Evolutionary conservation across 768 basidiomycete genomes (phyloP).

Genomic region (Boletus sp.): DNA sequence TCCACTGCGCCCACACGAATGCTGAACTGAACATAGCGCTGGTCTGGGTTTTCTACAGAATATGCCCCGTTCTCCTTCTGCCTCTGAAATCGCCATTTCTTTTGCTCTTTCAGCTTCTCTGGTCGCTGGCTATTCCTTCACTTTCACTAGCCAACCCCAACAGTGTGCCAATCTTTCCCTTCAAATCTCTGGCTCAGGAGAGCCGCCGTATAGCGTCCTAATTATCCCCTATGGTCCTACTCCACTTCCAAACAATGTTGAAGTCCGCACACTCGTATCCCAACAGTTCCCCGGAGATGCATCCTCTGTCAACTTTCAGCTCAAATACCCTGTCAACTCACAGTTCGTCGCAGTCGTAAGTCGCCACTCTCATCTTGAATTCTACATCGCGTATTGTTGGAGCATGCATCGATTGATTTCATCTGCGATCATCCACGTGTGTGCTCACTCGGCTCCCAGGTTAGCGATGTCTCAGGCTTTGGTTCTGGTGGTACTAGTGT

Average conservation of each 20-base stretch:
- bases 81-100: conserved; percentile 2
- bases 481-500: conserved; percentile 76
- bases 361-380: conserved; percentile 16
- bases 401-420: neutral
- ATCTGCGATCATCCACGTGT: neutral
- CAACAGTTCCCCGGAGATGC: conserved; percentile 46
- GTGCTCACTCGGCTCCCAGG: conserved; percentile 33
- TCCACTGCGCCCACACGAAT: conserved; percentile 5
- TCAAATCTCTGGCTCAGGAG: conserved; percentile 56
- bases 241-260: conserved; percentile 58
- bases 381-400: too few species aligned
- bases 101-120: conserved; percentile 28
- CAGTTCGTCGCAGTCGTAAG: conserved; percentile 77
- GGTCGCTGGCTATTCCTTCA: conserved; percentile 42
- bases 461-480: conserved; percentile 60
- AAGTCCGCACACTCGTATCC: conserved; percentile 61
- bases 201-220: conserved; percentile 65
- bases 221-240: conserved; percentile 67
- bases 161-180: conserved; percentile 70
- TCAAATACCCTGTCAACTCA: conserved; percentile 64
- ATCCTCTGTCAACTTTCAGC: conserved; percentile 47
- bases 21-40: conserved; percentile 1
- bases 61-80: conserved; percentile 8
- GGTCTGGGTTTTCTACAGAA: conserved; percentile 1
- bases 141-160: conserved; percentile 45